Evolutionary conservation across 129 eudicot species (phyloP).

Genomic region (Lactuca sativa): DNA sequence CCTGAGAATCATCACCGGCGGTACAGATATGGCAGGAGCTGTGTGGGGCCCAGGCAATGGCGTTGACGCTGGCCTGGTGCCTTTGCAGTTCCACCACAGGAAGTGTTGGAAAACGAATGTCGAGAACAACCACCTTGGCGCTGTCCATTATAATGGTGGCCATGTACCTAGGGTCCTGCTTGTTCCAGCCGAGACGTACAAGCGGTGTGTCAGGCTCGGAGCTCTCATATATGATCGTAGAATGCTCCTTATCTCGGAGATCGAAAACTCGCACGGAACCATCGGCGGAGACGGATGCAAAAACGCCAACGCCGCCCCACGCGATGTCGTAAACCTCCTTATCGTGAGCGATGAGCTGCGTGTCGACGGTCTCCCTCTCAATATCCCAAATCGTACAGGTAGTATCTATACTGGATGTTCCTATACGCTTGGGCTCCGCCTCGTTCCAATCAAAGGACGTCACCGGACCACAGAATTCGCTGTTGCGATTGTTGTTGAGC

Average conservation of each 20-base stretch:
- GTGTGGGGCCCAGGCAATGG: slow-evolving; percentile 94
- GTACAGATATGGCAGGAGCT: slow-evolving; percentile 95
- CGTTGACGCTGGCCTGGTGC: slow-evolving; percentile 88
- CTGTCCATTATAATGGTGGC: slow-evolving; percentile 97
- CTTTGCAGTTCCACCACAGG: slow-evolving; percentile 94
- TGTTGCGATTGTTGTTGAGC: slow-evolving; percentile 66
- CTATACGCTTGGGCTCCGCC: slow-evolving; percentile 83
- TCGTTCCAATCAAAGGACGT: slow-evolving; percentile 97
- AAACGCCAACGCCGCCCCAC: slow-evolving; percentile 98
- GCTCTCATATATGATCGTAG: slow-evolving; percentile 85
- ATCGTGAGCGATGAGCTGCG: slow-evolving; percentile 91
- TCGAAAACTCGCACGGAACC: slow-evolving; percentile 91
- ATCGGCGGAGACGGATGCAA: slow-evolving; percentile 94
- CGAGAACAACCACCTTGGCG: slow-evolving; percentile 88
- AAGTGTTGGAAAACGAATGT: slow-evolving; percentile 79
- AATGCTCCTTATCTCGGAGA: slow-evolving; percentile 87
- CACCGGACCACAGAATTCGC: slow-evolving; percentile 87
- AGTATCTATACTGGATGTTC: slow-evolving; percentile 82
- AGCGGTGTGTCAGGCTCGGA: slow-evolving; percentile 90
- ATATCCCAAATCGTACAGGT: slow-evolving; percentile 97
- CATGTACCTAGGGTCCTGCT: slow-evolving; percentile 96
- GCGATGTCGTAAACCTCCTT: slow-evolving; percentile 97
- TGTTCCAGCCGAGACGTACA: slow-evolving; percentile 90
- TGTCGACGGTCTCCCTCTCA: slow-evolving; percentile 80
- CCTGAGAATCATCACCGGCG: slow-evolving; percentile 94